phyloP scores from a whole-genome alignment of 257 asterid genomes.

The Solanum bukasovii region DNA sequence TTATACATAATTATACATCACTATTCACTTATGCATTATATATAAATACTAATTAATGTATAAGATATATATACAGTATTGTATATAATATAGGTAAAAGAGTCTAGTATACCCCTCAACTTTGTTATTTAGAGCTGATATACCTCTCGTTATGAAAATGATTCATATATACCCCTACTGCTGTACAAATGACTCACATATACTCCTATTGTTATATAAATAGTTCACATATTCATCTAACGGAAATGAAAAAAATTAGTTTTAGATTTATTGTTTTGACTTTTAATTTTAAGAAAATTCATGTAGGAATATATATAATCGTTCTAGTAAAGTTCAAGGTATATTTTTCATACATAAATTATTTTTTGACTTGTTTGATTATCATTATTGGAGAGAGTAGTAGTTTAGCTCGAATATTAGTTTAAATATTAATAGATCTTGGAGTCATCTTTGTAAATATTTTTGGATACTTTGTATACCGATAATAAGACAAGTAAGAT shows the following conservation, averaged over 20 bases:
- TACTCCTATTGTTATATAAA: neutral
- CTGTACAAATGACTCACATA: no score
- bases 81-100: no score
- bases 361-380: neutral
- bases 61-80: neutral
- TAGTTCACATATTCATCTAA: neutral
- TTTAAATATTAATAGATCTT: neutral
- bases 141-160: no score
- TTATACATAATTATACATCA: no score
- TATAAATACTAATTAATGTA: neutral
- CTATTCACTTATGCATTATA: neutral
- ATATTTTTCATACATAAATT: no score
- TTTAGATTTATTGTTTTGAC: no score
- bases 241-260: no score
- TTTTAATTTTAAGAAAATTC: no score
- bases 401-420: neutral
- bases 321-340: neutral
- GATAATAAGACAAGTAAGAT: neutral
- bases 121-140: no score
- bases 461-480: neutral
- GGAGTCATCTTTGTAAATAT: neutral
- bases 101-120: no score
- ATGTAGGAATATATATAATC: no score
- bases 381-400: neutral
- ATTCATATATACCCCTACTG: no score